phyloP scores from a whole-genome alignment of 352 stramenopile species.

The Phytophthora fragariae region DNA sequence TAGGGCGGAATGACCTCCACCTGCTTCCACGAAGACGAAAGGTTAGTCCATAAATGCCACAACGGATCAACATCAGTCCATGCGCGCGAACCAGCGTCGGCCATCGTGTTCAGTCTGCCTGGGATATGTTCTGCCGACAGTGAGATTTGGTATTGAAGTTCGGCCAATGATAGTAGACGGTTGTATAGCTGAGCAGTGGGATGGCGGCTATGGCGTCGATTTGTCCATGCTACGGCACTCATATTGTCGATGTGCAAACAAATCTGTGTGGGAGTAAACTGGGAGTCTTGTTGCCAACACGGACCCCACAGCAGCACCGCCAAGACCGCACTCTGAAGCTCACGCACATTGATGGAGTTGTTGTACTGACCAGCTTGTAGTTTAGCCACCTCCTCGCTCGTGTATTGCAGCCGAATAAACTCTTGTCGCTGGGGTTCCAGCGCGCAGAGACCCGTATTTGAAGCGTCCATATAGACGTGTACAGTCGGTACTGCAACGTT shows the following conservation, averaged over 20 bases:
- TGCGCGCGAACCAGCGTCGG: conserved; percentile 18
- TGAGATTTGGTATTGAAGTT: conserved; percentile 21
- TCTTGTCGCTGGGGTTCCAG: no score
- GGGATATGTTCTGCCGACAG: conserved; percentile 33
- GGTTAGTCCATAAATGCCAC: conserved; percentile 23
- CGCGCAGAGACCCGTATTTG: no score
- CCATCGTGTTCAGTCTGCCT: conserved; percentile 21
- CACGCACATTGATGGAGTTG: conserved; percentile 1
- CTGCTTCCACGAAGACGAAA: conserved; percentile 23
- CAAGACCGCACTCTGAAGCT: conserved; percentile 21
- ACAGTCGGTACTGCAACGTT: no score
- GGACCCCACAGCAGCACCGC: background rate
- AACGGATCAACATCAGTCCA: conserved; percentile 12
- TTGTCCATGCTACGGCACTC: conserved; percentile 19
- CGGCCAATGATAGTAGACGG: conserved; percentile 19
- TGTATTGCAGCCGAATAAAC: conserved; percentile 16
- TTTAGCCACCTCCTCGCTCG: background rate
- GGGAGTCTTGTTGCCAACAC: no score
- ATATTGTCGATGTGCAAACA: conserved; percentile 32
- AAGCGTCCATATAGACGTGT: no score
- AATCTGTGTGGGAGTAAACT: background rate
- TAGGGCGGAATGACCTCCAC: conserved; percentile 7
- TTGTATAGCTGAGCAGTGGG: conserved; percentile 14
- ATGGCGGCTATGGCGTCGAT: background rate
- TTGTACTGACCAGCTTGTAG: background rate